Base-by-base conservation (phyloP, 129 eudicot genomes). In the Glebionis coronaria region DNA sequence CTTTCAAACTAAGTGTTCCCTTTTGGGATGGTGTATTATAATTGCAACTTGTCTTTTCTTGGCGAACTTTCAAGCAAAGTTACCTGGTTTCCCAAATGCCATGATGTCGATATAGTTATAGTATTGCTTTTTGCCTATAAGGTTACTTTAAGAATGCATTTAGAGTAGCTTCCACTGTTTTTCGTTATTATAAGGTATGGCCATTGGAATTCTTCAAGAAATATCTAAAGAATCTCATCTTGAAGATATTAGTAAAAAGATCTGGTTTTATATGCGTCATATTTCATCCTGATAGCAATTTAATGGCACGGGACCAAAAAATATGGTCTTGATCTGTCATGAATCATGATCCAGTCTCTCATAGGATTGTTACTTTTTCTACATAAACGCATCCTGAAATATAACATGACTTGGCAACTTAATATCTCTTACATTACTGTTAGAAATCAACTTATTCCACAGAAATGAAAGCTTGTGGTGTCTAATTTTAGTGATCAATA, bases 11-110 rank as follows among this genome's bases (percentile, higher is more conserved):
- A 57, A n/a, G 59, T 58, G 50, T 49, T 59, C 19, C 47, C 59
- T 60, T 64, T 71, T 60, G 67, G 42, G 51, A 49, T 71, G 59
- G 47, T 59, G 50, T 57, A 7, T 71, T 9, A 60, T 29, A 60
- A 61, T 14, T 51, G 55, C 47, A 13, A 35, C 20, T 47, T 49
- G 14, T 16, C 72, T 52, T 28, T 15, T 57, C 42, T 57, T n/a
- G 46, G 13, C 66, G 27, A 57, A 0, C 65, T 69, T 56, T 20
- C 12, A 69, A 56, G 63, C 42, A 44, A 69, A 61, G 70, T 62
- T 52, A 61, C 63, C 45, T 72, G 31, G 54, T 52, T 54, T 63
- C 44, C 63, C 71, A 65, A 27, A 56, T n/a, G 20, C 27, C 45
- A 14, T 50, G 27, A 29, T 69, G 47, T 58, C 12, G 29, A 70